Evolutionary conservation across 1,284 basidiomycete species (phyloP).

Genomic region (Marasmius tenuissimus): DNA sequence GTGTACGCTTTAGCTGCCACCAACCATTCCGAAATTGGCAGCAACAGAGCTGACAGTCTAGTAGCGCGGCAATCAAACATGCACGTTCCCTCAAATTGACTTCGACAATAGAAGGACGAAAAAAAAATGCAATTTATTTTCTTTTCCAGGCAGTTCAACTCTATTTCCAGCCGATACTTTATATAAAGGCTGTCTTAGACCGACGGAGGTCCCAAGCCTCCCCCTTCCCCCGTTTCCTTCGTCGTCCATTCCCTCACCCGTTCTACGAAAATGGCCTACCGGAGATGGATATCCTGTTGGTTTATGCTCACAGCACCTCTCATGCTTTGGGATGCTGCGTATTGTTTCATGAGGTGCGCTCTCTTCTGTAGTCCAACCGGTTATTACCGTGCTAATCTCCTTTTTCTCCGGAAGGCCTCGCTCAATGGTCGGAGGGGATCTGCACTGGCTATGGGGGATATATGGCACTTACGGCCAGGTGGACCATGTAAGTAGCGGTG

Average conservation of each 20-base stretch:
- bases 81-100: slow-evolving; percentile 6
- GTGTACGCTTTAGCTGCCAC: too few species aligned
- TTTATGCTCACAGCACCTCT: slow-evolving; percentile 13
- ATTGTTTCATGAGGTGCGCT: slow-evolving; percentile 16
- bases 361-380: neutral
- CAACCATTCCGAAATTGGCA: too few species aligned
- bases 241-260: neutral
- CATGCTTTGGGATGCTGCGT: slow-evolving; percentile 18
- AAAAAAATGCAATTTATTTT: neutral
- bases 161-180: neutral
- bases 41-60: neutral
- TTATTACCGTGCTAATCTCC: neutral
- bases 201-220: neutral
- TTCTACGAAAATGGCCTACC: neutral
- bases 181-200: neutral
- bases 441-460: slow-evolving; percentile 56
- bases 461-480: slow-evolving; percentile 50
- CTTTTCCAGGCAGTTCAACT: neutral
- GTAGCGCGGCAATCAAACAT: slow-evolving; percentile 14
- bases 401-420: slow-evolving; percentile 36
- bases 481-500: slow-evolving; percentile 39
- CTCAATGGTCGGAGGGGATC: slow-evolving; percentile 51
- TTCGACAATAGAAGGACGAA: slow-evolving; percentile 5
- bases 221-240: neutral
- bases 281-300: slow-evolving; percentile 14